These are phyloP conservation scores for Suillus sp. DNA, from an alignment of 768 basidiomycete species.

Conservation along the genomic window DNA sequence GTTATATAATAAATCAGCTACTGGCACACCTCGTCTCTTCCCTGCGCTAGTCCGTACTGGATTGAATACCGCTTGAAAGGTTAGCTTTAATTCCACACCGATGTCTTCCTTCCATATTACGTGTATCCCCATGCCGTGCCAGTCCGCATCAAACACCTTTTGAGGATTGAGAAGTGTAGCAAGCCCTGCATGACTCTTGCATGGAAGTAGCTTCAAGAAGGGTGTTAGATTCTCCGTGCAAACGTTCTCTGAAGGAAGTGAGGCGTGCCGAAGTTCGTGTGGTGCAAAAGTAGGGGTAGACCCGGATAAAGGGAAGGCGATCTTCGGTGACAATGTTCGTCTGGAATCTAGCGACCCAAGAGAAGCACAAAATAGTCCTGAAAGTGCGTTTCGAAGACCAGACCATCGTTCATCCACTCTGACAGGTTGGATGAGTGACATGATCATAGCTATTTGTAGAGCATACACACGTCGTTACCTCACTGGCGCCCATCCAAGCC, in stretches of 20 bases:
- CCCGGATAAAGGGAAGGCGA: constrained; percentile 65
- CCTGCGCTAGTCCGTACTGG: constrained; percentile 60
- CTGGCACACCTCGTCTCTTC: constrained; percentile 53
- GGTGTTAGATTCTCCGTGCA: constrained; percentile 98
- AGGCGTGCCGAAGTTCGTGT: constrained; percentile 72
- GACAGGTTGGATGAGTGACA: constrained; percentile 15
- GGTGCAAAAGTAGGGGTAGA: constrained; percentile 48
- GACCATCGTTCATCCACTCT: constrained; percentile 82
- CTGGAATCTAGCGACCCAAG: constrained; percentile 76
- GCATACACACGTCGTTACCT: constrained; percentile 44
- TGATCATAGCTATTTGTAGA: neutral
- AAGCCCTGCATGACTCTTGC: constrained; percentile 86
- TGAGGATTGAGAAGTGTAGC: constrained; percentile 84
- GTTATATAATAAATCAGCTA: neutral
- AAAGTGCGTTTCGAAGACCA: constrained; percentile 83
- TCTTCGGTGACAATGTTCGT: constrained; percentile 67
- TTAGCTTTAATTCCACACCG: constrained; percentile 66
- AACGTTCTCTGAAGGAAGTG: constrained; percentile 82
- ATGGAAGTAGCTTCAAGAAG: constrained; percentile 92
- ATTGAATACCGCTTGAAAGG: constrained; percentile 78
- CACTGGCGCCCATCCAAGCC: constrained; percentile 86
- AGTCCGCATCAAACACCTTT: constrained; percentile 84
- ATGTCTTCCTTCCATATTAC: constrained; percentile 59
- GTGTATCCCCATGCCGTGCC: constrained; percentile 87
- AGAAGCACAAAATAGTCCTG: constrained; percentile 94